phyloP scores from a whole-genome alignment of 306 rosid genomes.

The Cicer chorassanicum region DNA sequence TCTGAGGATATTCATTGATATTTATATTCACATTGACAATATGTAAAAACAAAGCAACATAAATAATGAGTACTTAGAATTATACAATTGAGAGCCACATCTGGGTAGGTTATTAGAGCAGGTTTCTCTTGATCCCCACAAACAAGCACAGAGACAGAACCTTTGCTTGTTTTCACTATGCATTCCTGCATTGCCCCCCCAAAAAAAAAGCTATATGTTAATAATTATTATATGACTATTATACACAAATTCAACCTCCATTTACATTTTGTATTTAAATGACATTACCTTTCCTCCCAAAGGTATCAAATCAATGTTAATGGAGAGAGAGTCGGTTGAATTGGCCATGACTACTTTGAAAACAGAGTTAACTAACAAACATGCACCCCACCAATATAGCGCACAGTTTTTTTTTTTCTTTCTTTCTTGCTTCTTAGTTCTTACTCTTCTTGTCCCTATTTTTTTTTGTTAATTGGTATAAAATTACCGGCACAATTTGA shows the following conservation, averaged over 20 bases:
- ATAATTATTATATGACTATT: background rate
- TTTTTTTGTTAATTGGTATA: background rate
- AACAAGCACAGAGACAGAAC: slow-evolving; percentile 75
- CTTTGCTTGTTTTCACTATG: slow-evolving; percentile 81
- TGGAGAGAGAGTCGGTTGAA: slow-evolving; percentile 74
- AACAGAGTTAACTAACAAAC: slow-evolving; percentile 2
- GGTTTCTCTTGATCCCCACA: slow-evolving; percentile 92
- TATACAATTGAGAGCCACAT: slow-evolving; percentile 86
- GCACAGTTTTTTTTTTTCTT: background rate
- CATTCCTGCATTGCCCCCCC: slow-evolving; percentile 59
- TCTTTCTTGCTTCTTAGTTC: background rate
- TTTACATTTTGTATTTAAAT: too few relatives aligned
- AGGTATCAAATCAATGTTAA: slow-evolving; percentile 78
- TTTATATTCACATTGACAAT: background rate
- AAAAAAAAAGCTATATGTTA: slow-evolving; percentile 4
- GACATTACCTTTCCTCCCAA: slow-evolving; percentile 68
- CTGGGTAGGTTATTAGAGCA: slow-evolving; percentile 83
- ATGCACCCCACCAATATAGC: slow-evolving; percentile 25
- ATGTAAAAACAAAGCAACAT: background rate
- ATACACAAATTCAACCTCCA: too few relatives aligned
- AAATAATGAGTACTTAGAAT: slow-evolving; percentile 32
- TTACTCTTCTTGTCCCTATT: slow-evolving; percentile 5
- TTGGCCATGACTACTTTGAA: slow-evolving; percentile 55
- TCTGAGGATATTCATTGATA: slow-evolving; percentile 9
- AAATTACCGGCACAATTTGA: slow-evolving; percentile 50